Base-by-base conservation (phyloP, 306 rosid species). In the Cicer cuneatum region DNA sequence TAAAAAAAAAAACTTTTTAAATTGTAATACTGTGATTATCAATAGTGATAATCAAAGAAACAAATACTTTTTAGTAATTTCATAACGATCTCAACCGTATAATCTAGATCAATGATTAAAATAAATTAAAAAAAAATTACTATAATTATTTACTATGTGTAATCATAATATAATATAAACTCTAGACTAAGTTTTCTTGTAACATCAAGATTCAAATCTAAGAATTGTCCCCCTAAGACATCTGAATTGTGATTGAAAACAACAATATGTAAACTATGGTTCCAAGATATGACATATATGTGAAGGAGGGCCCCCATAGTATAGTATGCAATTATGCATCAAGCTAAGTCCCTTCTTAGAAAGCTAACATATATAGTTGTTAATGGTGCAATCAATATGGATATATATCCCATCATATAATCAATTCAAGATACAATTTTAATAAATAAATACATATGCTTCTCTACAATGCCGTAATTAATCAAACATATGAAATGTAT, bases 381-480 rank as follows among this genome's bases (percentile, higher is more conserved):
- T 76, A 21, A 66, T 65, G 59, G 47, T 66, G 48, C 59, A 54
- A 76, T 66, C 40, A 42, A 5, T 57, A 45, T 57, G n/a, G 57
- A 57, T 66, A 76, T 66, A 13, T 11, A 65, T 75, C 46, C 38
- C 66, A 75, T 75, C 72, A 39, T n/a, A 64, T n/a, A 64, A 75
- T 73, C 6, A 75, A 39, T 64, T 65, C 10, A 11, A 47, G 1
- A 58, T 5, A 72, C 45, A 5, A n/a, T 21, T 48, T 14, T 33
- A 37, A 33, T n/a, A 2, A 61, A 35, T 5, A 10, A 4, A 29
- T 51, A 24, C 16, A 1, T 16, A 13, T 13, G 6, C 9, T 19
- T 45, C 49, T 41, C 37, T 51, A 41, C 16, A 70, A 58, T 29
- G 8, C 16, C 15, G 15, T 58, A 58, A 58, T 29, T 66, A 75